Percentiles rank a stretch among this genome's conserved stretches.
Evolutionary conservation across 2,329 filamentous ascomycete species (phyloP).

Genomic region (Fusarium heterosporum): DNA sequence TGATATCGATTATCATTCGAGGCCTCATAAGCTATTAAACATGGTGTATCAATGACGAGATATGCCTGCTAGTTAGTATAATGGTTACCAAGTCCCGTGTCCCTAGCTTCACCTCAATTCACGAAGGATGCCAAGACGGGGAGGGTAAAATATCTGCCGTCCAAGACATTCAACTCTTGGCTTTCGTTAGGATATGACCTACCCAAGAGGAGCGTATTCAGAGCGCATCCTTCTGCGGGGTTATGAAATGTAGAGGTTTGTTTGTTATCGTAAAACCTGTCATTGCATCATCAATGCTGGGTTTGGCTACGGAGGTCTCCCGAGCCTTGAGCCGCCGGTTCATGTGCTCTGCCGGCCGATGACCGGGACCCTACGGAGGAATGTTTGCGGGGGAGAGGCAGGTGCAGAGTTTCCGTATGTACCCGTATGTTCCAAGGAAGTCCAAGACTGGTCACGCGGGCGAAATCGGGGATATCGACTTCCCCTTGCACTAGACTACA

Average conservation of each 20-base stretch:
- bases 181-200: slow-evolving; percentile 9
- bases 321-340: slow-evolving; percentile 27
- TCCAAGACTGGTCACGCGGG: slow-evolving; percentile 34
- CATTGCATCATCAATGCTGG: slow-evolving; percentile 27
- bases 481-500: slow-evolving; percentile 7
- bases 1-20: slow-evolving; percentile 13
- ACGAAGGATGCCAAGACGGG: slow-evolving; percentile 30
- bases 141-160: slow-evolving; percentile 4
- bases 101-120: slow-evolving; percentile 32
- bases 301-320: slow-evolving; percentile 31
- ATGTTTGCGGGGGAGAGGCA: slow-evolving; percentile 16
- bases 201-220: slow-evolving; percentile 4
- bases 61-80: too few species aligned
- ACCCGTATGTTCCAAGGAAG: background rate
- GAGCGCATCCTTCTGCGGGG: slow-evolving; percentile 16
- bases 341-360: slow-evolving; percentile 18
- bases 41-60: background rate
- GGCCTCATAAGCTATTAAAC: too few species aligned
- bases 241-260: slow-evolving; percentile 4
- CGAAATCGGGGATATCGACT: slow-evolving; percentile 43
- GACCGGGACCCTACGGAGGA: slow-evolving; percentile 34
- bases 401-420: slow-evolving; percentile 15
- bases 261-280: background rate
- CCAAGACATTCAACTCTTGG: slow-evolving; percentile 4
- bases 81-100: background rate